Evolutionary conservation across 2,329 filamentous ascomycete genomes (phyloP), one percentile per base, ranked within the genome.

Genomic region (Stemphylium lycopersici): DNA sequence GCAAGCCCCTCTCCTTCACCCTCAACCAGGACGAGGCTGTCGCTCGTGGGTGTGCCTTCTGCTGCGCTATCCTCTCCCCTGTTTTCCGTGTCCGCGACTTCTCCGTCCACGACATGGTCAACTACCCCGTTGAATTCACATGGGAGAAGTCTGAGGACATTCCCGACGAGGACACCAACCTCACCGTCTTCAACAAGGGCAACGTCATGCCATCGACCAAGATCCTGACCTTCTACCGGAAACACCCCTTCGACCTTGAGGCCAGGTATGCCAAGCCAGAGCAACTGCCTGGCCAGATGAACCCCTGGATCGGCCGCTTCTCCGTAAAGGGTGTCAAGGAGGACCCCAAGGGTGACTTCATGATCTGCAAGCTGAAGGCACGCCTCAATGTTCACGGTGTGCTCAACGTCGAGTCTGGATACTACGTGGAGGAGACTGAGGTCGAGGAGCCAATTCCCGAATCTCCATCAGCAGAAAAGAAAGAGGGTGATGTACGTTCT

Each of bases 331-430:
- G 90, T 40, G 93, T 99, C 73, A 93, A 97, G 84, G 89, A 91
- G 36, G 91, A 96, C 73, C 85, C 88, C 64, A 93, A 95, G 75
- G 91, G 96, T 56, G 95, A 98, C 76, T 99, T 98, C 78, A 98
- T 99, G 93, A 96, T 98, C 72, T 99, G 95, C 89, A 99, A 99
- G 83, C 88, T 99, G 59, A 98, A 98, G 86, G 93, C 95, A 42
- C 88, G 95, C 61, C 86, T 99, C 52, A 99, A 99, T 80, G 86
- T 98, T 62, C 93, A 98, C 81, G 95, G 95, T 77, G 86, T 99
- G 55, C 83, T 99, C 64, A 98, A 98, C 74, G 90, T 99, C 33
- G 95, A 99, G 82, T 93, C 88, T 60, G 95, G 93, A 57, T 99
- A 99, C 83, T 98, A 91, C 71, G 95, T 99, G 48, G 95, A 99